A percentile compares a stretch with the other conserved stretches of the same genome.
phyloP scores from a whole-genome alignment of 345 rosid species.

The Euphorbia peplus region DNA sequence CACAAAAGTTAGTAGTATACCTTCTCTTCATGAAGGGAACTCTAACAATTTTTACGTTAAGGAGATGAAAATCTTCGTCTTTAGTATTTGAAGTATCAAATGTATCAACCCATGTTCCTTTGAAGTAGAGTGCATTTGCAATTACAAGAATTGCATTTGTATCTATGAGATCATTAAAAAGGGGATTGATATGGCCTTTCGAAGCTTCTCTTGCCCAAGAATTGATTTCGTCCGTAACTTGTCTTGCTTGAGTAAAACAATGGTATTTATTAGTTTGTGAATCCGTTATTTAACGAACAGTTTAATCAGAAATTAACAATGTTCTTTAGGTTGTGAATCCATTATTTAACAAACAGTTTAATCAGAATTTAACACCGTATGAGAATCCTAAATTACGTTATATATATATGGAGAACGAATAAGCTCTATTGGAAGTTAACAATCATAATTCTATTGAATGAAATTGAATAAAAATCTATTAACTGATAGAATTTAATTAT shows the following conservation, averaged over 20 bases:
- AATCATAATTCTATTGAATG: too few species aligned
- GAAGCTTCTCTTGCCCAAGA: background rate
- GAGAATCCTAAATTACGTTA: too few species aligned
- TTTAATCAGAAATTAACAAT: too few species aligned
- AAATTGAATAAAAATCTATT: too few species aligned
- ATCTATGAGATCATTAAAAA: background rate
- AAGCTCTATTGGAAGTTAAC: too few species aligned
- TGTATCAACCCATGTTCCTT: background rate
- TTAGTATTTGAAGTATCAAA: background rate
- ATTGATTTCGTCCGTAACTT: background rate
- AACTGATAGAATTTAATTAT: too few species aligned
- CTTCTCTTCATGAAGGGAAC: constrained; percentile 19
- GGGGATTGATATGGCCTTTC: background rate
- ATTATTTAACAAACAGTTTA: too few species aligned
- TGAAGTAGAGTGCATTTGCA: constrained; percentile 7
- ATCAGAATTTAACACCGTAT: too few species aligned
- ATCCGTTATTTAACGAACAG: too few species aligned
- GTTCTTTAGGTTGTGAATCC: too few species aligned
- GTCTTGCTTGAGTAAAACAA: background rate
- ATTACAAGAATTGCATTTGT: background rate
- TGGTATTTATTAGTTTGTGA: too few species aligned
- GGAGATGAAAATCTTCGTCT: background rate
- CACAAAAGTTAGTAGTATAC: background rate
- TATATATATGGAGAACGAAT: too few species aligned
- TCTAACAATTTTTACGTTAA: constrained; percentile 8